phyloP scores from a whole-genome alignment of 306 rosid genomes.

The Begonia loranthoides region DNA sequence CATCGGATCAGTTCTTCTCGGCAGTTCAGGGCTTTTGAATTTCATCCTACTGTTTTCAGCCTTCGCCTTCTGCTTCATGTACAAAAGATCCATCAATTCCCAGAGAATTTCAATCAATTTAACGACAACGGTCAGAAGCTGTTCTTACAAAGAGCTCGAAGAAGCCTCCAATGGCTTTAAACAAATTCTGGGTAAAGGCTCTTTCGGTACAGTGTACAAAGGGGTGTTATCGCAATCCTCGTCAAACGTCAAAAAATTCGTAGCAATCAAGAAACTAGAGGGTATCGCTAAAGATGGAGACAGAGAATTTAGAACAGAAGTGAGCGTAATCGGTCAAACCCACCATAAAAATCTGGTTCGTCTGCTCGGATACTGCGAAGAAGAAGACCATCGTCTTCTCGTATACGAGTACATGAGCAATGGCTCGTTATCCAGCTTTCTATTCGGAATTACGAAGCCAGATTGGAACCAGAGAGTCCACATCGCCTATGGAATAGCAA shows the following conservation, averaged over 20 bases:
- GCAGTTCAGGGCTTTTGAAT: conserved; percentile 30
- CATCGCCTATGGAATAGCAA: conserved; percentile 12
- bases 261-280: conserved; percentile 28
- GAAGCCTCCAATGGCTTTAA: conserved; percentile 4
- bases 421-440: conserved; percentile 3
- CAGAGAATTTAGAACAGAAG: conserved; percentile 20
- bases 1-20: conserved; percentile 21
- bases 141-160: conserved; percentile 4
- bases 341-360: conserved; percentile 15
- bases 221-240: not conserved
- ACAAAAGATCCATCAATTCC: not conserved
- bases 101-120: not conserved
- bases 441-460: not conserved
- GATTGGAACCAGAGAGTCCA: conserved; percentile 10
- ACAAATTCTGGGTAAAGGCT: conserved; percentile 3
- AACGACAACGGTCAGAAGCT: too few species aligned
- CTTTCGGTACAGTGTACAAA: conserved; percentile 6
- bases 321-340: conserved; percentile 12
- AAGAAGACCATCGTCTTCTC: conserved; percentile 1
- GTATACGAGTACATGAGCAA: conserved; percentile 1
- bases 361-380: conserved; percentile 13
- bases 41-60: conserved; percentile 5
- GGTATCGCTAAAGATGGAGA: conserved; percentile 20
- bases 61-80: conserved; percentile 7
- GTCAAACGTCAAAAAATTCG: not conserved